phyloP scores from a whole-genome alignment of 2,329 filamentous ascomycete genomes.

The Chaetomium sp. region DNA sequence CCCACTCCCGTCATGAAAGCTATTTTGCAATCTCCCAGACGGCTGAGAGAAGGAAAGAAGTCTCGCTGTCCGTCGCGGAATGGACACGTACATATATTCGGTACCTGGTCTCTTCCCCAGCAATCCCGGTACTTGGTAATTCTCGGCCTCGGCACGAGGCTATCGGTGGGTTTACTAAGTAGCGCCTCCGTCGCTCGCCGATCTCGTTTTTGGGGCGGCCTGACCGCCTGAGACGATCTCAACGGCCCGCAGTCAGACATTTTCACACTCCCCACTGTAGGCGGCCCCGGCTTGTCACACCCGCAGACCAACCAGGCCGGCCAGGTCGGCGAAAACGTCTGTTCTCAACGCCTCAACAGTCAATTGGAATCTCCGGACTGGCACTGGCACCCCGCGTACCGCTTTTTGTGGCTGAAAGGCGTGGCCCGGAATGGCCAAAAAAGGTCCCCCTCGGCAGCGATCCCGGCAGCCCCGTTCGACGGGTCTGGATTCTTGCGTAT shows the following conservation, averaged over 20 bases:
- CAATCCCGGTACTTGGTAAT: neutral
- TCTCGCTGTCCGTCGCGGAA: neutral
- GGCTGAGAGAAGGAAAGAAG: neutral
- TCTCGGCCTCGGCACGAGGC: neutral
- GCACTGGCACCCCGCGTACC: neutral
- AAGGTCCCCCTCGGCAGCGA: neutral
- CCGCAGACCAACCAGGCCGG: neutral
- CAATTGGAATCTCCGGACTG: neutral
- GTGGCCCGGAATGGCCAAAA: neutral
- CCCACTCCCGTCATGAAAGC: slow-evolving; percentile 8
- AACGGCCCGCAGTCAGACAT: slow-evolving; percentile 30
- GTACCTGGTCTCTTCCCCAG: neutral
- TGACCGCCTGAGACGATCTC: slow-evolving; percentile 30
- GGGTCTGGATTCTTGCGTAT: neutral
- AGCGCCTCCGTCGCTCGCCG: slow-evolving; percentile 24
- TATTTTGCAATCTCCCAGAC: neutral
- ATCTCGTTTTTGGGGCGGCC: slow-evolving; percentile 24
- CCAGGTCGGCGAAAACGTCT: neutral
- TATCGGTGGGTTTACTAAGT: slow-evolving; percentile 18
- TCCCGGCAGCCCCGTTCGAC: slow-evolving; percentile 8
- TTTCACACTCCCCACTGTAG: slow-evolving; percentile 6
- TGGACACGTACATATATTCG: slow-evolving; percentile 14
- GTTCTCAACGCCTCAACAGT: neutral
- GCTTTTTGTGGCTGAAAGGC: neutral
- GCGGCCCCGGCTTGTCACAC: neutral